Base-by-base conservation (phyloP, 345 rosid genomes). In the Eucalyptus globulus region DNA sequence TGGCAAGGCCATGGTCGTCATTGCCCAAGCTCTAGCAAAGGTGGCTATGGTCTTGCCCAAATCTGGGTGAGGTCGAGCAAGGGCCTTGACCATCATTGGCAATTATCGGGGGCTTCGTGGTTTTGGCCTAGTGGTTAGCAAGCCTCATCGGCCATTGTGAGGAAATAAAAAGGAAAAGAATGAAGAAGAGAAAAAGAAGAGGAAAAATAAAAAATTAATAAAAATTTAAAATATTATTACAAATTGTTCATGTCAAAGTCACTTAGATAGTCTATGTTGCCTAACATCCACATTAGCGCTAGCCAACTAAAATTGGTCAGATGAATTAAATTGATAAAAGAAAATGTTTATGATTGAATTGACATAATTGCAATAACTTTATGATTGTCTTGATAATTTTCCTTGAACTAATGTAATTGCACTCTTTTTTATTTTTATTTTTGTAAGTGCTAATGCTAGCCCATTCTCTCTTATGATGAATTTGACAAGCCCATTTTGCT, bases 261-360 rank as follows among this genome's bases (percentile, higher is more conserved):
- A 53, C 5, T 19, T 0, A 0, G 0, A 53, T 21, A 3, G 5
- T 53, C 1, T 7, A 19, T 21, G 5, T 0, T 0, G 5, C 2
- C 1, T 5, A 53, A 0, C 26, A 53, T 53, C 11, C 26, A 53
- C 58, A 53, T 53, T 0, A 19, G 0, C 1, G 0, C 26, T 53
- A 21, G 4, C 5, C 2, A 2, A 53, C 2, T 0, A 53, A 53
- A 53, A 53, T 53, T 53, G 0, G 2, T 53, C 0, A 0, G 26
- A 53, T 53, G 58, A 53, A 53, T 53, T 53, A 0, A 53, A 21
- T 53, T 21, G 26, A 53, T 0, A 53, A 53, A 21, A 53, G 2
- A 53, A 53, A 53, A 53, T 1, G 0, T 2, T 19, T 53, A 53
- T 53, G 2, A 21, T 2, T 21, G 5, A 53, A 1, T 53, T 53